Base-by-base conservation (phyloP, 1,284 basidiomycete species). In the Malassezia dermatis region DNA sequence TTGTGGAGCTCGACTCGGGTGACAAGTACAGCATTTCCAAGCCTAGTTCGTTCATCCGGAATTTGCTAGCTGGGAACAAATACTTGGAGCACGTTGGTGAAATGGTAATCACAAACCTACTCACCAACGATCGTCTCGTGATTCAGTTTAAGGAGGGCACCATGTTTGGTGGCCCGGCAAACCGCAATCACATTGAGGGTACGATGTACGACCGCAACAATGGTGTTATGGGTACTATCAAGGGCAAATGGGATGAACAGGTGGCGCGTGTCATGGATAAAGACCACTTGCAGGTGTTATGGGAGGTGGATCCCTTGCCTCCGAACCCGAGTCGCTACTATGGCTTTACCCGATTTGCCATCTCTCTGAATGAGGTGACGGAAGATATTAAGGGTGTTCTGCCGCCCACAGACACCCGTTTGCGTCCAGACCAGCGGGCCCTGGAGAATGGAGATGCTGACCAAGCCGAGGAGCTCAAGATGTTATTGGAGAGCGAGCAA, bases 401-500 rank as follows among this genome's bases (percentile, higher is more conserved):
- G 6, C 86, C 89, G 1, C 81, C 83, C 0, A 90, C 89, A 0
- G 90, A 94, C 72, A 89, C 89, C 8, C 81, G 90, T 28, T 78
- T 82, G 56, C 81, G 89, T 31, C 86, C 89, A 1, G 89, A 94
- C 75, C 86, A 93, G 50, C 78, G 85, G 27, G 86, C 88, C 4
- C 78, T 91, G 41, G 90, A 94, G 74, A 81, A 86, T 60, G 89
- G 89, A 11, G 77, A 86, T 43, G 73, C 86, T 2, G 84, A 88
- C 56, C 67, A 78, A 43, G 89, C 89, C 1, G 89, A 94, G 67
- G 75, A 75, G 47, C 80, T 86, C 66, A 94, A 94, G 77, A 74
- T 78, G 26, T 78, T 80, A 28, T 77, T 93, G 11, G 90, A 94
- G 73, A 85, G 73, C 48, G 68, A 69, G 23, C 79, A 80, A 62